Base-by-base conservation (phyloP, 208 protist genomes). In the Acanthamoeba sp. region DNA sequence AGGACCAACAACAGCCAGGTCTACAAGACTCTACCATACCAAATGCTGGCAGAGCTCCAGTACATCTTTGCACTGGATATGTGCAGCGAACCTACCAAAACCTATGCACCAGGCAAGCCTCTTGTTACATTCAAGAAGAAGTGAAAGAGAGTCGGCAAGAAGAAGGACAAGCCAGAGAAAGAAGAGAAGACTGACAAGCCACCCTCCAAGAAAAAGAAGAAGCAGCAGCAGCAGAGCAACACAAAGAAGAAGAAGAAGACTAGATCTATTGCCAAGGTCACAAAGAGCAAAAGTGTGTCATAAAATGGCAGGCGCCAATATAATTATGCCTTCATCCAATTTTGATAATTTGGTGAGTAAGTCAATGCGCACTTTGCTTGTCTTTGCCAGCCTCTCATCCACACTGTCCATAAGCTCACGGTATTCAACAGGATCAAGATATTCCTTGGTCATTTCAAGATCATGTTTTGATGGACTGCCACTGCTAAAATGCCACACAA, bases 321-420 rank as follows among this genome's bases (percentile, higher is more conserved):
- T 66, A 66, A 66, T 66, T 66, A 12, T 66, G 59, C 59, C 59
- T 66, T 66, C 59, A 66, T 66, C 59, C 59, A 66, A 66, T 27
- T 16, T 66, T 29, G 59, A 66, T 34, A 66, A 66, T 16, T 66
- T 66, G 59, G 59, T 34, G 59, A 66, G 59, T 27, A 66, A 34
- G 59, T 66, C 59, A 2, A 66, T 66, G 59, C 59, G 59, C 59
- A 2, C 59, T 66, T 66, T 66, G 59, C 59, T 66, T 66, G 59
- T 66, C 59, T 66, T 66, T 5, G 59, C 59, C 27, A 34, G 12
- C 59, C 59, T 66, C 59, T 66, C 59, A 27, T 66, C 59, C 27
- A 27, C 59, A 27, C 59, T 66, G 27, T 66, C 59, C 59, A 66
- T 66, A 66, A 66, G 59, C n/a, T 66, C 59, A 34, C 27, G 59